These are phyloP conservation scores for Alternaria ventricosa DNA, from an alignment of 2,329 filamentous ascomycete species.

Conservation along the genomic window DNA sequence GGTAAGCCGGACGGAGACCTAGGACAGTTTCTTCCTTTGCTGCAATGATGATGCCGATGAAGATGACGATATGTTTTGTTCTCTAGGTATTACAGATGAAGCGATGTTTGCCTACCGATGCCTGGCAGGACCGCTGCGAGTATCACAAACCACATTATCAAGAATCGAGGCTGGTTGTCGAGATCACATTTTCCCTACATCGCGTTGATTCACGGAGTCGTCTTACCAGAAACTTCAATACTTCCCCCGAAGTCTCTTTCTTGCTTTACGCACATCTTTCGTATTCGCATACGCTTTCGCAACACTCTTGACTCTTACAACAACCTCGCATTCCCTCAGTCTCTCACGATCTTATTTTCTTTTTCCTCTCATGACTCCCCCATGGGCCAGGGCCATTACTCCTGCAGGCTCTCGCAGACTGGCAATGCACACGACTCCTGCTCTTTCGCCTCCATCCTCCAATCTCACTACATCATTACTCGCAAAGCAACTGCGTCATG, in stretches of 20 bases:
- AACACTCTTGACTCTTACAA: neutral
- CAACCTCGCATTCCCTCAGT: neutral
- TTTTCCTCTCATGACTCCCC: neutral
- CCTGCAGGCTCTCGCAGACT: neutral
- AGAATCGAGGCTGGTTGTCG: neutral
- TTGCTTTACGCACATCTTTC: neutral
- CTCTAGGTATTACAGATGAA: neutral
- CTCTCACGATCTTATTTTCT: neutral
- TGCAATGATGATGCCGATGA: neutral
- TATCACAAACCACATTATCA: neutral
- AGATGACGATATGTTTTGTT: neutral
- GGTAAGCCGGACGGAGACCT: neutral
- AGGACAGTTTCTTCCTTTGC: neutral
- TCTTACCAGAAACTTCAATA: too few relatives aligned
- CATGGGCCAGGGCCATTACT: neutral
- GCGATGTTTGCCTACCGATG: neutral
- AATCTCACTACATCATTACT: neutral
- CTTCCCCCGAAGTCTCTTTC: neutral
- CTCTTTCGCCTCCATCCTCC: neutral
- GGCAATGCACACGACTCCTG: neutral
- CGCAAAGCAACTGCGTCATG: neutral
- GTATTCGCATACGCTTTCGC: neutral
- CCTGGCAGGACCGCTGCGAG: neutral
- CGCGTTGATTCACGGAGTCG: neutral
- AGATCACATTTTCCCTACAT: neutral